phyloP scores from a whole-genome alignment of 2,329 filamentous ascomycete species.

The Leptographium galeiforme region DNA sequence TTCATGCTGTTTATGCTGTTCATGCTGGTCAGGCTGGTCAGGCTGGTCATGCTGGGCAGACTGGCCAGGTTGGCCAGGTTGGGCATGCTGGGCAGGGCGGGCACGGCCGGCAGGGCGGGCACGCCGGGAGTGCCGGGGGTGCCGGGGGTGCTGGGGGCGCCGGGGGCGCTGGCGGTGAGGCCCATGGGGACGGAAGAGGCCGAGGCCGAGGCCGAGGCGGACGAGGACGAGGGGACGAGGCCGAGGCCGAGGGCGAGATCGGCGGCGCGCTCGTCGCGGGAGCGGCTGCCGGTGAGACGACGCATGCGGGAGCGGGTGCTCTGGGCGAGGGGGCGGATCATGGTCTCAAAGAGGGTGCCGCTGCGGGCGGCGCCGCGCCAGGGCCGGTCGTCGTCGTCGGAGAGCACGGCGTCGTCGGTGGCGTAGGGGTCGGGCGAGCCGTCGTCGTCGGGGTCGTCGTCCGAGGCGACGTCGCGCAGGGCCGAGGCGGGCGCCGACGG shows the following conservation, averaged over 20 bases:
- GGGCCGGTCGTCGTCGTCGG: slow-evolving; percentile 51
- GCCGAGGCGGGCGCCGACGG: slow-evolving; percentile 45
- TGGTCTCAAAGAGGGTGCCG: slow-evolving; percentile 45
- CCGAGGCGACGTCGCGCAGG: slow-evolving; percentile 51
- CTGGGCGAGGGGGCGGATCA: slow-evolving; percentile 45
- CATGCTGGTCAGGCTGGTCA: not conserved
- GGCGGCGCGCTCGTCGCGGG: slow-evolving; percentile 19
- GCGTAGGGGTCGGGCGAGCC: not conserved
- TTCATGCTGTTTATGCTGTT: not conserved
- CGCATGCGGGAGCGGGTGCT: slow-evolving; percentile 46
- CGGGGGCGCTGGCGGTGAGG: not conserved
- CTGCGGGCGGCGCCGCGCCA: slow-evolving; percentile 21
- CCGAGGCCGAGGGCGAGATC: not conserved
- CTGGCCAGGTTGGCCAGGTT: not conserved
- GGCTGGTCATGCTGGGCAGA: not conserved
- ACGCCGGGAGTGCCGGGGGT: not conserved
- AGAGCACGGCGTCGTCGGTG: slow-evolving; percentile 56
- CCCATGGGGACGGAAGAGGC: not conserved
- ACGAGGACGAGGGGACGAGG: not conserved
- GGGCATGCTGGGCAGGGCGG: not conserved
- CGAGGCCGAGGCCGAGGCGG: not conserved
- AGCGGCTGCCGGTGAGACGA: slow-evolving; percentile 44
- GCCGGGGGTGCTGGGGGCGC: not conserved
- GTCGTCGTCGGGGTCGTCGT: slow-evolving; percentile 47
- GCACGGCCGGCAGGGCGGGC: not conserved